A percentile compares a stretch with the other conserved stretches of the same genome.
Conservation (phyloP, 2,329 filamentous ascomycete species). For the Neofusicoccum parvum region DNA sequence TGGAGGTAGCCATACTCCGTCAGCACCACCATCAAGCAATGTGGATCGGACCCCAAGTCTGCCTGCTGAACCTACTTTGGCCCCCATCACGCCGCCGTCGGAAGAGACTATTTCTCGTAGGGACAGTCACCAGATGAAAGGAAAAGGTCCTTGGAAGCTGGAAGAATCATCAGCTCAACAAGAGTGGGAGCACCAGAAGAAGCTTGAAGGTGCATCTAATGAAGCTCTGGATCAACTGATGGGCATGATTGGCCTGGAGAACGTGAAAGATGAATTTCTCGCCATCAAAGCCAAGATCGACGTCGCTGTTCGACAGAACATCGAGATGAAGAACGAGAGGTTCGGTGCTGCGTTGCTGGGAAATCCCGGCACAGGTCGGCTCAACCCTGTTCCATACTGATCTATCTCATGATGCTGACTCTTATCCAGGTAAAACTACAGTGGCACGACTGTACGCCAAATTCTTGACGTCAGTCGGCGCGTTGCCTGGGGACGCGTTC, state of each 20-base stretch:
- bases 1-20: too few species aligned
- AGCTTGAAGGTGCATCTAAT: constrained; percentile 53
- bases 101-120: background rate
- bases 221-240: constrained; percentile 64
- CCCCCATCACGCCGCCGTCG: background rate
- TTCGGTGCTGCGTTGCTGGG: constrained; percentile 67
- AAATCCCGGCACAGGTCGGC: constrained; percentile 72
- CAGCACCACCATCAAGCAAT: too few species aligned
- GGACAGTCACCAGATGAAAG: background rate
- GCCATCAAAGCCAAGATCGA: constrained; percentile 66
- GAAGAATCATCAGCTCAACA: constrained; percentile 39
- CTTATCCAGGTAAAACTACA: constrained; percentile 65
- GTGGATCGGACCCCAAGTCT: background rate
- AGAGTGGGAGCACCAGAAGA: constrained; percentile 67
- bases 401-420: background rate
- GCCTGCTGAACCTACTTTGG: background rate
- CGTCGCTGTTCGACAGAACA: constrained; percentile 57
- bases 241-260: constrained; percentile 70
- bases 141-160: background rate
- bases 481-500: constrained; percentile 63
- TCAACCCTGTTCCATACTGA: background rate
- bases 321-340: constrained; percentile 59
- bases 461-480: constrained; percentile 64
- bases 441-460: constrained; percentile 71
- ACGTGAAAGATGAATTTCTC: constrained; percentile 67